A percentile compares a stretch with the other conserved stretches of the same genome.
Conservation (phyloP, 208 protist genomes). For the Crithidia expoeki region DNA sequence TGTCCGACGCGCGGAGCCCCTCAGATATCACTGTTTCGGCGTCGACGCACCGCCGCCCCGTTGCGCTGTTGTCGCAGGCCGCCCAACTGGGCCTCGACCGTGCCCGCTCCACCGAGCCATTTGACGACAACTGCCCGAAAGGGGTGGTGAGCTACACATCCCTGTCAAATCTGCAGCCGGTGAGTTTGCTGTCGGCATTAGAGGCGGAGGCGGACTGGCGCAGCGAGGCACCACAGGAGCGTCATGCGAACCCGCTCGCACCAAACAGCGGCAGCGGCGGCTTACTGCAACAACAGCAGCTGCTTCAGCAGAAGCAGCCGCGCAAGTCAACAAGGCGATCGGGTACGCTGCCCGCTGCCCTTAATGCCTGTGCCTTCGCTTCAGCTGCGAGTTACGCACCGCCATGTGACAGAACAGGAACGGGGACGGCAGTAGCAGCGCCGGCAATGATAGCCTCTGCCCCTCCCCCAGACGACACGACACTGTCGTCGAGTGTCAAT, state of each 20-base stretch:
- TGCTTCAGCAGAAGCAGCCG: neutral
- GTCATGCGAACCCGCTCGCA: conserved; percentile 6
- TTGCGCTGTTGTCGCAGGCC: neutral
- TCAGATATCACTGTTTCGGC: neutral
- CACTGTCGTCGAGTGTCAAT: conserved; percentile 10
- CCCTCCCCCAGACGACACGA: conserved; percentile 25
- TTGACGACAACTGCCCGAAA: conserved; percentile 14
- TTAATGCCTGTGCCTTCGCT: conserved; percentile 2
- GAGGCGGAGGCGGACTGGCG: neutral
- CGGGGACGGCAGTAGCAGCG: too few species aligned
- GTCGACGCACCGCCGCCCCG: neutral
- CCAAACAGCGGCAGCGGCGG: neutral
- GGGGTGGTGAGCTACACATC: conserved; percentile 11
- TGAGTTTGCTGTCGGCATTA: conserved; percentile 6
- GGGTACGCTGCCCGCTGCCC: neutral
- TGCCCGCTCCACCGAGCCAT: conserved; percentile 31
- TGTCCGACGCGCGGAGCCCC: neutral
- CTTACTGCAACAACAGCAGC: neutral
- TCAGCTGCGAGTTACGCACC: neutral
- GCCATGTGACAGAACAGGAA: neutral
- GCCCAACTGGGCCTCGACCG: neutral
- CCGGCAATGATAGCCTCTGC: neutral
- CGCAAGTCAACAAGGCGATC: conserved; percentile 1
- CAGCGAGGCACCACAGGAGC: neutral
- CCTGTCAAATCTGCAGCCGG: conserved; percentile 1